Evolutionary conservation across 208 protist genomes (phyloP), one percentile per base, ranked within the genome.

Genomic region (Acanthamoeba sp.): DNA sequence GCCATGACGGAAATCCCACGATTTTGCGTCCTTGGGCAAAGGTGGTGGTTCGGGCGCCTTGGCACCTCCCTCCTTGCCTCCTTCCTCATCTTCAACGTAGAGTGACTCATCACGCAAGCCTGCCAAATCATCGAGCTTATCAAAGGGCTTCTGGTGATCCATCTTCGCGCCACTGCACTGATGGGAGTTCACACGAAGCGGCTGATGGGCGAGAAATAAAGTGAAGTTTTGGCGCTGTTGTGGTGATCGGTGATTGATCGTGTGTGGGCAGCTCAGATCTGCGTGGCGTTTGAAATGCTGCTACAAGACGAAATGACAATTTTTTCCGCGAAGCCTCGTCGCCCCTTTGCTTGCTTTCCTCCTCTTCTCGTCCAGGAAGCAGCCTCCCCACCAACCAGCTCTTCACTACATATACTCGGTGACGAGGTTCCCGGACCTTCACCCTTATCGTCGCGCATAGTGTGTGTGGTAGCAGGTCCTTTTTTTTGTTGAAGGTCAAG

Each of bases 1-100:
- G 71, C 90, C 90, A 84, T 93, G 90, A 38, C 90, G 62, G 76
- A 93, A 93, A 32, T 93, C 90, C 59, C 59, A 93, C 20, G 78
- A 55, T 59, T 87, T 87, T 9, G 78, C 40, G 24, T 87, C 78
- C 42, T 55, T 59, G 5, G 78, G 78, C 48, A 59, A 10, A 38
- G 78, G 42, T 24, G 78, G 78, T 34, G 78, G 78, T 27, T 52
- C 78, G 48, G 78, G 78, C 38, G 45, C 45, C 78, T 80, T 80
- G 38, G 27, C 22, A 12, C 42, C 42, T 52, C n/a, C 36, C 71
- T 50, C 71, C 71, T 82, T n/a, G 22, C 71, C 38, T 22, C 6
- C 62, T 6, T 45, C 69, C 62, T 62, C 45, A 20, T 34, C 78
- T 52, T 84, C 73, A 14, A 87, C 78, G 45, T 62, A 87, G 45